phyloP scores from a whole-genome alignment of 352 stramenopile species.

The Elongisporangium prolatum region DNA sequence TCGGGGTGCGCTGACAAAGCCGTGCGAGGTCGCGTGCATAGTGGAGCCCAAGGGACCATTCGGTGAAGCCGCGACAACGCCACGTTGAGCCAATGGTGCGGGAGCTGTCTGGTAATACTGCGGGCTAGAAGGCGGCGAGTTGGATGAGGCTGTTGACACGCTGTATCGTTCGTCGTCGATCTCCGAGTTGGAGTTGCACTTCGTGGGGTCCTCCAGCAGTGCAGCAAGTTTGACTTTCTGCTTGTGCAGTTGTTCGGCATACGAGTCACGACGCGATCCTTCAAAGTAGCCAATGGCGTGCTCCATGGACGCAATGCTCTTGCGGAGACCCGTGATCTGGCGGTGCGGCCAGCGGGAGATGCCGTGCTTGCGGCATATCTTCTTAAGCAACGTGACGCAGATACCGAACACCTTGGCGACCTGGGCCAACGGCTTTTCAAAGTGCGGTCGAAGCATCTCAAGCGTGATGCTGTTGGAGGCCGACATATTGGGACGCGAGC shows the following conservation, averaged over 20 bases:
- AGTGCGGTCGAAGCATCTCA: constrained; percentile 76
- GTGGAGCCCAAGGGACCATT: neutral
- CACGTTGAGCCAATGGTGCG: neutral
- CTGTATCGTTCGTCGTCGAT: constrained; percentile 15
- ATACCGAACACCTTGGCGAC: constrained; percentile 76
- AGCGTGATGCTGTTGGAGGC: constrained; percentile 78
- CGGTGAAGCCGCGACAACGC: neutral
- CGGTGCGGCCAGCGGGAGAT: constrained; percentile 81
- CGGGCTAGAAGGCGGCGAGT: neutral
- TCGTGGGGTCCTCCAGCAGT: constrained; percentile 59
- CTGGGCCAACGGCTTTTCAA: constrained; percentile 78
- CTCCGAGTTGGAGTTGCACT: constrained; percentile 22
- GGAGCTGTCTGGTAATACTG: constrained; percentile 4
- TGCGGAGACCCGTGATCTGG: constrained; percentile 83
- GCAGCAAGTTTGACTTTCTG: constrained; percentile 70
- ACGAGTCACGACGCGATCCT: constrained; percentile 56
- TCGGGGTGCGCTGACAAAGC: neutral
- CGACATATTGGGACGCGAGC: constrained; percentile 55
- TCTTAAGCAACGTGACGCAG: constrained; percentile 83
- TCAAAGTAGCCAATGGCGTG: constrained; percentile 79
- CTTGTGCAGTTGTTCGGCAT: constrained; percentile 66
- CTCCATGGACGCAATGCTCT: constrained; percentile 85
- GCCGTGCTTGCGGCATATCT: constrained; percentile 77
- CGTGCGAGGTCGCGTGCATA: neutral
- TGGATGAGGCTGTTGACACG: constrained; percentile 11